A percentile compares a stretch with the other conserved stretches of the same genome.
phyloP scores from a whole-genome alignment of 2,329 filamentous ascomycete genomes.

The Daldinia sp. region DNA sequence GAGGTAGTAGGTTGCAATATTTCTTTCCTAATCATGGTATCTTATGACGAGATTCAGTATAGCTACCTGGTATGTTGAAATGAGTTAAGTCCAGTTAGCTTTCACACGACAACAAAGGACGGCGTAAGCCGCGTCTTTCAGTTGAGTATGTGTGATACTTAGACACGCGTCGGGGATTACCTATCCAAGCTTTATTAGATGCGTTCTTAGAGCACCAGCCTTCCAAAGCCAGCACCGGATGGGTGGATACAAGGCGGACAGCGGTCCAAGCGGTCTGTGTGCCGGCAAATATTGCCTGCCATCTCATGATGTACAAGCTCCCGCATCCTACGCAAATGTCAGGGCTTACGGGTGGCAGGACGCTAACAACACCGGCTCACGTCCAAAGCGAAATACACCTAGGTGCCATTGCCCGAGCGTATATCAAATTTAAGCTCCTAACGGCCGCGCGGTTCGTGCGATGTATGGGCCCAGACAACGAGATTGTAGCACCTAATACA shows the following conservation, averaged over 20 bases:
- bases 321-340: slow-evolving; percentile 21
- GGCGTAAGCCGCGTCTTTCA: slow-evolving; percentile 4
- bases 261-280: slow-evolving; percentile 29
- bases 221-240: slow-evolving; percentile 14
- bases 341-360: slow-evolving; percentile 8
- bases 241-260: slow-evolving; percentile 28
- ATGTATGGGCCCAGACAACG: slow-evolving; percentile 5
- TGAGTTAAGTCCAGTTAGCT: slow-evolving; percentile 3
- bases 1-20: background rate
- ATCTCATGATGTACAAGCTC: slow-evolving; percentile 31
- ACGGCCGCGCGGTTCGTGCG: slow-evolving; percentile 21
- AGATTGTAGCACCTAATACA: slow-evolving; percentile 1
- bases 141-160: slow-evolving; percentile 17
- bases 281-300: slow-evolving; percentile 24
- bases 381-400: slow-evolving; percentile 23
- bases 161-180: slow-evolving; percentile 11
- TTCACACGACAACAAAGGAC: slow-evolving; percentile 1
- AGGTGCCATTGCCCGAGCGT: slow-evolving; percentile 10
- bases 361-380: no score
- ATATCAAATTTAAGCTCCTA: slow-evolving; percentile 21
- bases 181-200: slow-evolving; percentile 8
- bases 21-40: slow-evolving; percentile 1
- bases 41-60: background rate
- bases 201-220: slow-evolving; percentile 14
- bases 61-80: background rate